phyloP scores from a whole-genome alignment of 768 basidiomycete species.

The Austroboletus festivus region DNA sequence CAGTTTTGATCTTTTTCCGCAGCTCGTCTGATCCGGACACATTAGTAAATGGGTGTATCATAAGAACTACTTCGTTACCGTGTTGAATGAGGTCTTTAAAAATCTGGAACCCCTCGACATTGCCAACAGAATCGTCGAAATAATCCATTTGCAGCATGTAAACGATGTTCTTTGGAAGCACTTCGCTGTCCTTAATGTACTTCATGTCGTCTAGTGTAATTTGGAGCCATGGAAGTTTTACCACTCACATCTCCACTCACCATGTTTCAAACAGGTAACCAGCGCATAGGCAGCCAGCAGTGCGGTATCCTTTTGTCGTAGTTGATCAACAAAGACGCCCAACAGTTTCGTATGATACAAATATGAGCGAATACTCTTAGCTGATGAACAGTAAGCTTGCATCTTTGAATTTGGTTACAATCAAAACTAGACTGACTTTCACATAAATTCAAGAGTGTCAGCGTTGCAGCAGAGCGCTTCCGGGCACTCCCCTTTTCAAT shows the following conservation, averaged over 20 bases:
- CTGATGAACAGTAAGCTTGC: slow-evolving; percentile 6
- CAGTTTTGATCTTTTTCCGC: slow-evolving; percentile 8
- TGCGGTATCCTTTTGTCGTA: slow-evolving; percentile 10
- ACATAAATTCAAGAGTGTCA: slow-evolving; percentile 21
- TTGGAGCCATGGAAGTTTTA: neutral
- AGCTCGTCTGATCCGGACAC: slow-evolving; percentile 3
- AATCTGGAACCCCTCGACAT: slow-evolving; percentile 5
- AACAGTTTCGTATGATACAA: slow-evolving; percentile 10
- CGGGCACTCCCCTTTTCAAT: neutral
- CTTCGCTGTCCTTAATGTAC: neutral
- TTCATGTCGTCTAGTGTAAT: slow-evolving; percentile 4
- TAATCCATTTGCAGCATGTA: slow-evolving; percentile 3
- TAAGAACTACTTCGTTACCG: neutral
- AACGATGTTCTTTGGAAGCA: slow-evolving; percentile 4
- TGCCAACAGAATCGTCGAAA: slow-evolving; percentile 2
- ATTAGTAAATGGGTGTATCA: slow-evolving; percentile 1
- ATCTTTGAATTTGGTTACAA: neutral
- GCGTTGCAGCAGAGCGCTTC: slow-evolving; percentile 23
- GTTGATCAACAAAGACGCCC: slow-evolving; percentile 12
- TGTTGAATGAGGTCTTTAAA: slow-evolving; percentile 6
- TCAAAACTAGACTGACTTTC: slow-evolving; percentile 11
- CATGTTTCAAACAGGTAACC: neutral
- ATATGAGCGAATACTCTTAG: neutral
- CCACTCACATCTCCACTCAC: neutral
- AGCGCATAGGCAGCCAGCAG: neutral